Conservation (phyloP, 2,329 filamentous ascomycete species). For the Hawksworthiomyces lignivorus region DNA sequence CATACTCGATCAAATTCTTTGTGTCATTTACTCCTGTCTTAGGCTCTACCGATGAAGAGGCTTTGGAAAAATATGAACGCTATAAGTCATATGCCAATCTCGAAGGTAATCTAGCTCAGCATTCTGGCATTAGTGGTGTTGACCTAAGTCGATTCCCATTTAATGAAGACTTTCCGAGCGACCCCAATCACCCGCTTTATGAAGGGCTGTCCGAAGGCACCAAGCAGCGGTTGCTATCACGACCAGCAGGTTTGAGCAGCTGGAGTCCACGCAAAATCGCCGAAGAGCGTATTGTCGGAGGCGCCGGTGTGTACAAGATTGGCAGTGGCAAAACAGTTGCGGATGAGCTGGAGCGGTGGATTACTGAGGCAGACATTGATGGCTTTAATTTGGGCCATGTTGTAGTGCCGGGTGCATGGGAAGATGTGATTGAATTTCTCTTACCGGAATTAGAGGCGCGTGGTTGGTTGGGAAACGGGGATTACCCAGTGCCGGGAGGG, state of each 20-base stretch:
- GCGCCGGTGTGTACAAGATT: constrained; percentile 31
- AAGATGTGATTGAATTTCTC: constrained; percentile 55
- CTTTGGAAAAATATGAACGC: constrained; percentile 14
- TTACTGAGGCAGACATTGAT: constrained; percentile 61
- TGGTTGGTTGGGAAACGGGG: constrained; percentile 14
- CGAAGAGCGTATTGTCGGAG: constrained; percentile 10
- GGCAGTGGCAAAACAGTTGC: constrained; percentile 60
- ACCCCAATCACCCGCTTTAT: constrained; percentile 6
- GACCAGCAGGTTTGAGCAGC: constrained; percentile 5
- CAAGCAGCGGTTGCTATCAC: constrained; percentile 4
- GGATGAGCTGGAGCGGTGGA: constrained; percentile 60
- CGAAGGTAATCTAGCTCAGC: constrained; percentile 17
- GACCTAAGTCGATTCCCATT: constrained; percentile 17
- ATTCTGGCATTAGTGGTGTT: constrained; percentile 18
- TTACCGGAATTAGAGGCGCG: constrained; percentile 19
- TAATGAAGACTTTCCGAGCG: constrained; percentile 15
- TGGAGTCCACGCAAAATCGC: constrained; percentile 13
- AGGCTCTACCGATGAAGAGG: constrained; percentile 15
- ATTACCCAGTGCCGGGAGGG: constrained; percentile 16
- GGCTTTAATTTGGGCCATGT: constrained; percentile 58
- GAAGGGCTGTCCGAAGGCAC: constrained; percentile 5
- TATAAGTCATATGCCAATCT: constrained; percentile 13
- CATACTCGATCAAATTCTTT: constrained; percentile 16
- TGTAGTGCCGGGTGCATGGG: constrained; percentile 47
- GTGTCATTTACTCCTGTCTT: constrained; percentile 14